A percentile compares a stretch with the other conserved stretches of the same genome.
Conservation (phyloP, 2,329 filamentous ascomycete species). For the Zasmidium angulare region DNA sequence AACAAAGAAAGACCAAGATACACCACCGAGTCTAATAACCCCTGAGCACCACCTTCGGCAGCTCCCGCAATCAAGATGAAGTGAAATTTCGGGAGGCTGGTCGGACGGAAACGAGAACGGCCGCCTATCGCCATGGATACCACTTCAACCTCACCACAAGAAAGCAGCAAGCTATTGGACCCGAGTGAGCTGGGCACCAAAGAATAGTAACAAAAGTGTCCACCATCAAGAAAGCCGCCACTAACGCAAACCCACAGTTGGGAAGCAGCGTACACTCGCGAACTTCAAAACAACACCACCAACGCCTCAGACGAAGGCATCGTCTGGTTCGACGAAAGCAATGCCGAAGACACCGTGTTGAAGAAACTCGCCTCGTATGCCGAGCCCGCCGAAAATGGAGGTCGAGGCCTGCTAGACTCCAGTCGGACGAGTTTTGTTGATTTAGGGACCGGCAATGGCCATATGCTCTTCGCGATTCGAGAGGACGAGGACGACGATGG, state of each 20-base stretch:
- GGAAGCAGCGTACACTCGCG: conserved; percentile 67
- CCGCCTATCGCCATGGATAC: conserved; percentile 3
- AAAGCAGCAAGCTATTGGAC: conserved; percentile 52
- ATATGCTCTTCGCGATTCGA: conserved; percentile 78
- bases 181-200: conserved; percentile 84
- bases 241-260: conserved; percentile 33
- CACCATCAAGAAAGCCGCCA: not conserved
- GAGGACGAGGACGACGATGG: conserved; percentile 51
- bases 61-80: not conserved
- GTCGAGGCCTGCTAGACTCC: conserved; percentile 43
- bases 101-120: not conserved
- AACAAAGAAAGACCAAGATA: no score
- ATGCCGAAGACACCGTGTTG: conserved; percentile 79
- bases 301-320: conserved; percentile 81
- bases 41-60: not conserved
- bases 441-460: conserved; percentile 91
- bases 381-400: conserved; percentile 22
- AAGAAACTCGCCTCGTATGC: conserved; percentile 59
- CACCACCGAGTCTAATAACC: not conserved
- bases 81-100: not conserved
- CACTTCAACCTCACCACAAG: not conserved
- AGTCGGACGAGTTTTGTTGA: conserved; percentile 68
- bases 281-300: conserved; percentile 68
- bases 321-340: conserved; percentile 93
- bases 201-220: conserved; percentile 64